Evolutionary conservation across 768 basidiomycete genomes (phyloP).

Genomic region (Auriscalpium orientale): DNA sequence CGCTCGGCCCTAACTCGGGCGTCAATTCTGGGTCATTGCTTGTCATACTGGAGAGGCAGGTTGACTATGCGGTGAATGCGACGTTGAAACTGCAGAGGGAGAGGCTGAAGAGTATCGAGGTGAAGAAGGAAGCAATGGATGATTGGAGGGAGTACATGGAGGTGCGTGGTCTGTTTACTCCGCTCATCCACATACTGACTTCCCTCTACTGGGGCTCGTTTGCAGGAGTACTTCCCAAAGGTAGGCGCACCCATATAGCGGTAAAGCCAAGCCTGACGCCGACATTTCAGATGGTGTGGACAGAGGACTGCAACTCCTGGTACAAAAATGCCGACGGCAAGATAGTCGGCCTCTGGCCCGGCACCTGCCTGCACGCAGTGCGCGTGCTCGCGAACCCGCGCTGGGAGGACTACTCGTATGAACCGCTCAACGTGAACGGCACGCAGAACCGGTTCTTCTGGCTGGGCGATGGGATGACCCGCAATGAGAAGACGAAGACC

Average conservation of each 20-base stretch:
- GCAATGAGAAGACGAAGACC: constrained; percentile 14
- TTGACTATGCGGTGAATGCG: constrained; percentile 18
- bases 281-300: constrained; percentile 15
- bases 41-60: constrained; percentile 19
- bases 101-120: constrained; percentile 19
- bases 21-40: constrained; percentile 21
- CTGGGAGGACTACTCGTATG: constrained; percentile 22
- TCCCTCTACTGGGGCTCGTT: background rate
- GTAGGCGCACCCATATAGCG: background rate
- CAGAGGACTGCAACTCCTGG: constrained; percentile 20
- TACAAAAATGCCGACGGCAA: constrained; percentile 22
- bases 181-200: background rate
- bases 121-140: constrained; percentile 20
- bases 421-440: constrained; percentile 2
- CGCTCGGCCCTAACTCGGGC: constrained; percentile 21
- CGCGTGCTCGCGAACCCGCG: constrained; percentile 16
- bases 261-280: no score
- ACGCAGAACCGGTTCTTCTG: constrained; percentile 18
- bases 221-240: constrained; percentile 9
- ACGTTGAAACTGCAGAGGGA: constrained; percentile 25
- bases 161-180: background rate
- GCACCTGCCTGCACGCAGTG: constrained; percentile 7
- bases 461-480: constrained; percentile 23
- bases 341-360: constrained; percentile 23
- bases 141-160: constrained; percentile 23